Percentiles rank a stretch among this genome's conserved stretches.
These are phyloP conservation scores for Lagenaria siceraria DNA, from an alignment of 306 rosid genomes.

Conservation along the genomic window DNA sequence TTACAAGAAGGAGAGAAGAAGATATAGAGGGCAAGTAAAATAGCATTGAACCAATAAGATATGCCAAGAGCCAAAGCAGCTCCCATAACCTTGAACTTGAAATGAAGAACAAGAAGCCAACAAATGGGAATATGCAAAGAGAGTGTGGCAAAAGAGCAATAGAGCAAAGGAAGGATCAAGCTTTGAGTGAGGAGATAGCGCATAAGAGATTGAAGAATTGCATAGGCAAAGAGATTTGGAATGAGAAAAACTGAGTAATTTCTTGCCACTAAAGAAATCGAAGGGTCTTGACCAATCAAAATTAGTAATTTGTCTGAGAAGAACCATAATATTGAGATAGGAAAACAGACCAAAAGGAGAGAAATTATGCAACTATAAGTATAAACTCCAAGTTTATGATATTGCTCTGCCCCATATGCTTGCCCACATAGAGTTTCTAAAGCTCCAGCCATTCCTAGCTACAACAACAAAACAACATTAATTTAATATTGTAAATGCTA, in stretches of 20 bases:
- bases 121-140: conserved; percentile 30
- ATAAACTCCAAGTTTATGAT: conserved; percentile 34
- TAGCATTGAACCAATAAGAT: conserved; percentile 41
- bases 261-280: conserved; percentile 28
- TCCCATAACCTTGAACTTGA: conserved; percentile 29
- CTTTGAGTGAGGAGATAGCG: conserved; percentile 41
- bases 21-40: conserved; percentile 18
- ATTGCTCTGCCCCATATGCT: conserved; percentile 48
- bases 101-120: conserved; percentile 39
- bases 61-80: conserved; percentile 39
- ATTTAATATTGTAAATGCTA: too few species aligned
- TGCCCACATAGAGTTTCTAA: conserved; percentile 57
- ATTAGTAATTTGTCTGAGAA: conserved; percentile 35
- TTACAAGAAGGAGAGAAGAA: conserved; percentile 34
- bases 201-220: conserved; percentile 39
- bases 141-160: conserved; percentile 23
- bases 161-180: conserved; percentile 30
- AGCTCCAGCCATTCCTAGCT: conserved; percentile 60
- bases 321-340: conserved; percentile 34
- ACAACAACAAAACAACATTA: too few species aligned
- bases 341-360: conserved; percentile 31
- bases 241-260: conserved; percentile 35
- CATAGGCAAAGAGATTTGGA: conserved; percentile 36
- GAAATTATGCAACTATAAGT: conserved; percentile 30
- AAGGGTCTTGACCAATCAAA: conserved; percentile 39